A percentile compares a stretch with the other conserved stretches of the same genome.
Conservation (phyloP, 768 basidiomycete species). For the Leccinum imitatum region DNA sequence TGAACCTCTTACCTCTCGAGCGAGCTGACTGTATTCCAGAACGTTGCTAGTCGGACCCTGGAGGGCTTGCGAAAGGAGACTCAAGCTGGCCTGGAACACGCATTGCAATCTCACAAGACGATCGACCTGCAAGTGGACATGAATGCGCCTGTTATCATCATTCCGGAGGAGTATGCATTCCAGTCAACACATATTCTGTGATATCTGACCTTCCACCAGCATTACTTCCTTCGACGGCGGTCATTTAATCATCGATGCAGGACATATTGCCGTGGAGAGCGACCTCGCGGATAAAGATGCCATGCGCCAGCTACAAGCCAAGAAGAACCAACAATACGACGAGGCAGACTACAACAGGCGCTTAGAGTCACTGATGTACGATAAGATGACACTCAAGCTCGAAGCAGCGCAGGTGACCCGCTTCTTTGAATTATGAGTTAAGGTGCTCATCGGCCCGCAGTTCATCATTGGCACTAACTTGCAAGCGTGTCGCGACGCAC, state of each 20-base stretch:
- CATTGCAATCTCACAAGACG: constrained; percentile 91
- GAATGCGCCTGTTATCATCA: constrained; percentile 94
- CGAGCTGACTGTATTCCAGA: constrained; percentile 43
- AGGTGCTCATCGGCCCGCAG: constrained; percentile 39
- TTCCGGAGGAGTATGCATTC: constrained; percentile 80
- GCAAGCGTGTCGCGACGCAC: constrained; percentile 76
- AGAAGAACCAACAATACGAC: constrained; percentile 79
- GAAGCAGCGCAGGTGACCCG: constrained; percentile 82
- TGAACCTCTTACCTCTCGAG: background rate
- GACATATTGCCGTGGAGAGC: constrained; percentile 92
- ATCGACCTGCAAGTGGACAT: constrained; percentile 95
- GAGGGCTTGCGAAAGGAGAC: constrained; percentile 95
- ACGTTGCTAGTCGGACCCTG: constrained; percentile 87
- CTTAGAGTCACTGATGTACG: constrained; percentile 94
- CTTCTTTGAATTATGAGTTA: background rate
- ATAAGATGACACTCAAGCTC: constrained; percentile 78
- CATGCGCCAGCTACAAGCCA: constrained; percentile 73
- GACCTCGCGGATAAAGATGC: constrained; percentile 84
- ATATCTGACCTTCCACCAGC: constrained; percentile 40
- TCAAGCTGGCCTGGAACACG: constrained; percentile 89
- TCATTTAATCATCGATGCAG: constrained; percentile 91
- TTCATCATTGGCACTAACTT: constrained; percentile 88
- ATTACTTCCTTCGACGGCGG: constrained; percentile 75
- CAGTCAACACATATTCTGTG: constrained; percentile 16
- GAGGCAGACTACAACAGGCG: constrained; percentile 78